These are phyloP conservation scores for Fusarium sp. DNA, from an alignment of 2,329 filamentous ascomycete species.

Conservation along the genomic window DNA sequence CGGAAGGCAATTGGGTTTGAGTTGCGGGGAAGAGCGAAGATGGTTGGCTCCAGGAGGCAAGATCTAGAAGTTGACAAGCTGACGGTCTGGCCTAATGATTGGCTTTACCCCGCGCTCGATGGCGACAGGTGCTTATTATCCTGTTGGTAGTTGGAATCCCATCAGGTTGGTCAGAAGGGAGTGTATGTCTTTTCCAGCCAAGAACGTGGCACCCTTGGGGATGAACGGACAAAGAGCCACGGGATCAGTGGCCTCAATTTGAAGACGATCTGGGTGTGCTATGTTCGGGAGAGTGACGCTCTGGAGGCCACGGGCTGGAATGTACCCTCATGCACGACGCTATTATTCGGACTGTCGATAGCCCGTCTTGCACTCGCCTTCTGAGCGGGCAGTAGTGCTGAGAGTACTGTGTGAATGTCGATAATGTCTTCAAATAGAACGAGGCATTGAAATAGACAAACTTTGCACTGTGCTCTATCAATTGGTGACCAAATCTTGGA, in stretches of 20 bases:
- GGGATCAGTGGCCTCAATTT: slow-evolving; percentile 17
- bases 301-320: slow-evolving; percentile 25
- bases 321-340: slow-evolving; percentile 9
- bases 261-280: background rate
- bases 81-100: slow-evolving; percentile 33
- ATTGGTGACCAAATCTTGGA: background rate
- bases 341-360: slow-evolving; percentile 5
- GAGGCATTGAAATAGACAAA: background rate
- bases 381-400: slow-evolving; percentile 8
- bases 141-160: slow-evolving; percentile 18
- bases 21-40: slow-evolving; percentile 19
- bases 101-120: slow-evolving; percentile 29
- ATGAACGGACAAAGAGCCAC: slow-evolving; percentile 23
- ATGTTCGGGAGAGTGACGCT: background rate
- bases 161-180: slow-evolving; percentile 28
- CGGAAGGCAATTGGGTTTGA: slow-evolving; percentile 37
- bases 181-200: slow-evolving; percentile 32
- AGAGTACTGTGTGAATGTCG: slow-evolving; percentile 16
- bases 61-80: slow-evolving; percentile 23
- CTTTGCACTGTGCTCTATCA: slow-evolving; percentile 28
- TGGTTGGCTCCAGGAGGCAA: slow-evolving; percentile 7
- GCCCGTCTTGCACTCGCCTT: background rate
- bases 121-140: slow-evolving; percentile 28
- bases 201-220: slow-evolving; percentile 33
- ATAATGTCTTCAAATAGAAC: background rate